phyloP scores from a whole-genome alignment of 2,329 filamentous ascomycete species.

The Colletotrichum gloeosporioides region DNA sequence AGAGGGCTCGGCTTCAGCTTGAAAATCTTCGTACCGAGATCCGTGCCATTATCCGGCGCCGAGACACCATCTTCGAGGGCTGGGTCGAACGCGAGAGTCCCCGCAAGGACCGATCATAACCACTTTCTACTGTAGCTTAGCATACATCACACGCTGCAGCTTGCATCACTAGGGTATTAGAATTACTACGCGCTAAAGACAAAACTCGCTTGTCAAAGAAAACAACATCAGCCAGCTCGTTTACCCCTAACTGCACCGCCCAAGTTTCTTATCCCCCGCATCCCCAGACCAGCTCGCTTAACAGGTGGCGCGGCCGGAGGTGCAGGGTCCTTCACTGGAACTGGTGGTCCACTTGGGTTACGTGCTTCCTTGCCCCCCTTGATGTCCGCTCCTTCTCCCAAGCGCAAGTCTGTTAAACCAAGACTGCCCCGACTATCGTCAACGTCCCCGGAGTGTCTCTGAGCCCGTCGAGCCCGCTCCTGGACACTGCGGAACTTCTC shows the following conservation, averaged over 20 bases:
- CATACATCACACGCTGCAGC: not conserved
- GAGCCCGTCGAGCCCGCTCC: conserved; percentile 78
- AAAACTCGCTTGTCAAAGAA: conserved; percentile 30
- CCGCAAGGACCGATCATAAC: conserved; percentile 41
- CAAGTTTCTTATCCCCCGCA: conserved; percentile 70
- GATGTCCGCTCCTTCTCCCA: conserved; percentile 44
- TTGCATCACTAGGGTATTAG: conserved; percentile 1
- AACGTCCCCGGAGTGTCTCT: conserved; percentile 61
- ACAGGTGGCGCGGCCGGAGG: conserved; percentile 42
- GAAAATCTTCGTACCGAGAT: conserved; percentile 71
- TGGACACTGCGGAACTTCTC: conserved; percentile 95
- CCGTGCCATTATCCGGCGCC: conserved; percentile 60
- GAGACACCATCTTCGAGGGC: conserved; percentile 78
- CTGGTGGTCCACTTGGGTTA: conserved; percentile 36
- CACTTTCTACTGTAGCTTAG: not conserved
- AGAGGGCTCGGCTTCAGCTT: conserved; percentile 73
- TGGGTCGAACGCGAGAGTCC: conserved; percentile 69
- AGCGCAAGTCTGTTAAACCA: conserved; percentile 46
- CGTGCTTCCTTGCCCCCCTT: conserved; percentile 48
- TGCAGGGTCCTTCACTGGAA: conserved; percentile 55
- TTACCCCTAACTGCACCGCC: conserved; percentile 73
- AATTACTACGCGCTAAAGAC: not conserved
- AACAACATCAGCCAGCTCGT: conserved; percentile 39
- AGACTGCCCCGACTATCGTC: conserved; percentile 50
- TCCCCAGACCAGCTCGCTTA: conserved; percentile 68